Base-by-base conservation (phyloP, 1,284 basidiomycete genomes). In the Cutaneotrichosporon sp. region DNA sequence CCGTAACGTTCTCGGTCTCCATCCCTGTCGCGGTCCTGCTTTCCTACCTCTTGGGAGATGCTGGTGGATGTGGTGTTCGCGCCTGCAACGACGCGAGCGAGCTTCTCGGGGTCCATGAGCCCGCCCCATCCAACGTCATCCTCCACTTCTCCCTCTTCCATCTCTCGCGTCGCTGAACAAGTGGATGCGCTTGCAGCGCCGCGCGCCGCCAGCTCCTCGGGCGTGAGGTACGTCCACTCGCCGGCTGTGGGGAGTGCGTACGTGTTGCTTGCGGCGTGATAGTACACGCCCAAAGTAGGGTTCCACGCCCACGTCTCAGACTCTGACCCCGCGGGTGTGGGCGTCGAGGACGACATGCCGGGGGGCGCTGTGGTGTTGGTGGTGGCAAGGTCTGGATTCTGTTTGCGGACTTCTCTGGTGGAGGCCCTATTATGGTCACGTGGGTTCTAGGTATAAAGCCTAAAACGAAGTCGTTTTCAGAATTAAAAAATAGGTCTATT, bases 41-140 rank as follows among this genome's bases (percentile, higher is more conserved):
- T 5, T 32, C 30, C 61, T 5, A 21, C 18, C 4, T 61, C 58
- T 8, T n/a, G 38, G 9, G 47, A 14, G 26, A 7, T 30, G 11
- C 11, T 30, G 32, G 26, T 38, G 32, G 22, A 46, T 40, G 22
- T 22, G 16, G 18, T 22, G 52, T 34, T 13, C 46, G 14, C 10
- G 26, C 10, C 32, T 52, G 64, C 62, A 18, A 69, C 59, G n/a
- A 72, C 69, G 11, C 63, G 51, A 55, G 69, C 70, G 5, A 76
- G 64, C 59, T 75, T 58, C 10, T 75, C 72, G 42, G 72, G 72
- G 26, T 75, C 76, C 76, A 79, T 79, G 55, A 79, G 64, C 16
- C 70, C 77, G 32, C 77, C 77, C 77, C 77, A 79, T 0, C 77
- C 77, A 2, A 77, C 76, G 65, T 79, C 73, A 52, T 79, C 76